Conservation (phyloP, 352 stramenopile species). For the Elongisporangium anandrum region DNA sequence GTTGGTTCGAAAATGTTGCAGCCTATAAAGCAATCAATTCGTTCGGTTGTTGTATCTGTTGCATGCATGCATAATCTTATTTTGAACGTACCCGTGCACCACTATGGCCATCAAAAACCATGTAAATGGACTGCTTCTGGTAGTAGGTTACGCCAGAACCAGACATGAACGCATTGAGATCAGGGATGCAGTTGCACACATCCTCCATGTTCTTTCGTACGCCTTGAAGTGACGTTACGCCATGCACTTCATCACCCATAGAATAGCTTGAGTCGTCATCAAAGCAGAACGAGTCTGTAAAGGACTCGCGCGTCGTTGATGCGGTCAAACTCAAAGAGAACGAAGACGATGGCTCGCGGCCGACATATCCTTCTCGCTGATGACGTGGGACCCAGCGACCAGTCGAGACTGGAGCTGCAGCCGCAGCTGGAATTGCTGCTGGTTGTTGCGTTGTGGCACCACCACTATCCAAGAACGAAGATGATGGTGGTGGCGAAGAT, state of each 20-base stretch:
- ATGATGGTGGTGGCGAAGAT: slow-evolving; percentile 29
- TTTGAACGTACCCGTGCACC: slow-evolving; percentile 52
- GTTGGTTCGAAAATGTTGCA: slow-evolving; percentile 71
- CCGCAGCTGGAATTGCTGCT: background rate
- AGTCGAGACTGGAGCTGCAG: slow-evolving; percentile 17
- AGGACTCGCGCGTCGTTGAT: slow-evolving; percentile 30
- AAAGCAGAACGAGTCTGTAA: slow-evolving; percentile 49
- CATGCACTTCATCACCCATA: slow-evolving; percentile 58
- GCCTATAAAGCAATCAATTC: slow-evolving; percentile 25
- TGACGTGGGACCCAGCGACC: slow-evolving; percentile 49
- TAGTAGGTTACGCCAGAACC: slow-evolving; percentile 26
- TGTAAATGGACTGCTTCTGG: slow-evolving; percentile 66
- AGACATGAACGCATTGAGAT: slow-evolving; percentile 53
- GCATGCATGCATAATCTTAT: slow-evolving; percentile 1
- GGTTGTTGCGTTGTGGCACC: background rate
- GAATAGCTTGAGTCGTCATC: slow-evolving; percentile 71
- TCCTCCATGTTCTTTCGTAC: slow-evolving; percentile 78
- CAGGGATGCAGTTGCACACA: slow-evolving; percentile 75
- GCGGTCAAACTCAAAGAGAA: slow-evolving; percentile 22
- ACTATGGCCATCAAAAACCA: slow-evolving; percentile 82
- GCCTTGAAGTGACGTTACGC: slow-evolving; percentile 76
- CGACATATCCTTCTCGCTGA: slow-evolving; percentile 48
- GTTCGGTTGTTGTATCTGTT: slow-evolving; percentile 4
- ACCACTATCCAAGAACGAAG: slow-evolving; percentile 15
- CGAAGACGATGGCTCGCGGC: slow-evolving; percentile 41